Evolutionary conservation across 2,329 filamentous ascomycete species (phyloP), one percentile per base, ranked within the genome.

Genomic region (Monosporascus sp.): DNA sequence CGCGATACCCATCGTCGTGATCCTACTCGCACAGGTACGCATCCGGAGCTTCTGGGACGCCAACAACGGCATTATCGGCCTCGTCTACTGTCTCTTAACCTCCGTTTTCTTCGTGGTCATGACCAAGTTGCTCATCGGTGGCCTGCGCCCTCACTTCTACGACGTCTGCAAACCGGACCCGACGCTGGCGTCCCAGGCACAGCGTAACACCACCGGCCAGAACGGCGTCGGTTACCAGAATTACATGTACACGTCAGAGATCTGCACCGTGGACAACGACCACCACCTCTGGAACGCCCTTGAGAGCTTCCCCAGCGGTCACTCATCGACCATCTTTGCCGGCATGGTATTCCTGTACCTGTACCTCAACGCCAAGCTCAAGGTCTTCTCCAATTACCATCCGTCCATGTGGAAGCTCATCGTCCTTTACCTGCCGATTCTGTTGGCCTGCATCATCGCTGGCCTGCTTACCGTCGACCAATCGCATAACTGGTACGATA

Each of bases 301-400:
- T 37, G 82, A 85, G 38, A 82, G 80, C 1, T 87, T 89, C 60
- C 86, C 86, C 0, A 87, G 82, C 6, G 86, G 86, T 1, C 86
- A 89, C 65, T 78, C 83, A 1, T 84, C 83, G 0, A 82, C 81
- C 1, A 82, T 83, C 0, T 87, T 84, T 54, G 82, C 84, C 0
- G 82, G 81, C 2, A 83, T 82, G 56, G 75, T 83, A 7, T 89
- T 82, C 63, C 69, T 89, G 7, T 84, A 78, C 58, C 72, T 89
- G 11, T 89, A 87, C 71, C 73, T 88, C 25, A 88, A 89, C 62
- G 85, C 83, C 37, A 89, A 89, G 70, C 72, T 89, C 39, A 89
- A 89, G 70, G 78, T 88, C 49, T 88, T 81, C 71, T 74, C 79
- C 20, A 83, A 87, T 65, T 81, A 86, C 63, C 83, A 85, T 54